Evolutionary conservation across 2,329 filamentous ascomycete species (phyloP).

Genomic region (Penicillium brasilianum): DNA sequence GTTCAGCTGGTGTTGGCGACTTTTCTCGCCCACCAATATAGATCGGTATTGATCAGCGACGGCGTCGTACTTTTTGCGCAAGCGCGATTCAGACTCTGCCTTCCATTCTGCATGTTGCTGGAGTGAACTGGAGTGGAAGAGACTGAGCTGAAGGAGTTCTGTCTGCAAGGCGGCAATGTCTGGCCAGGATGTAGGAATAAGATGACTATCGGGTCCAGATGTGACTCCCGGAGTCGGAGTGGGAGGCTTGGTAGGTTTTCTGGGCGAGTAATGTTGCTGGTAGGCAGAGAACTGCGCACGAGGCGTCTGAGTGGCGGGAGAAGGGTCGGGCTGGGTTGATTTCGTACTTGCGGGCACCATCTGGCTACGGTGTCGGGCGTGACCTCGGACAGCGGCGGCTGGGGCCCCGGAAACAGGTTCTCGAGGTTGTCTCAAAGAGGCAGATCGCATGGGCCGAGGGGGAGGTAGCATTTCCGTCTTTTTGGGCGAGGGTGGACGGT

Average conservation of each 20-base stretch:
- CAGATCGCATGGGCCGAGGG: slow-evolving; percentile 41
- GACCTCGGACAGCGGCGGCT: slow-evolving; percentile 27
- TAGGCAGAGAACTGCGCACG: slow-evolving; percentile 43
- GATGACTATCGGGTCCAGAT: slow-evolving; percentile 24
- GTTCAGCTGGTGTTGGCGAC: slow-evolving; percentile 41
- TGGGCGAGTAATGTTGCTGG: slow-evolving; percentile 47
- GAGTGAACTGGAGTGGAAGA: slow-evolving; percentile 43
- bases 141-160: slow-evolving; percentile 51
- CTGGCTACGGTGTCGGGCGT: slow-evolving; percentile 46
- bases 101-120: slow-evolving; percentile 41
- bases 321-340: slow-evolving; percentile 25
- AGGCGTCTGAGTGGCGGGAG: slow-evolving; percentile 26
- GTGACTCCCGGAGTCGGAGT: slow-evolving; percentile 24
- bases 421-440: slow-evolving; percentile 44
- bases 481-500: slow-evolving; percentile 31
- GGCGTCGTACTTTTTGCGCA: slow-evolving; percentile 42
- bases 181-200: slow-evolving; percentile 39
- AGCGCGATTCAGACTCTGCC: slow-evolving; percentile 32
- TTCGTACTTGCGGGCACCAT: slow-evolving; percentile 29
- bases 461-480: slow-evolving; percentile 43
- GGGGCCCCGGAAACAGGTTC: slow-evolving; percentile 26
- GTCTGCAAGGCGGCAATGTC: slow-evolving; percentile 47
- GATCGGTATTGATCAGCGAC: slow-evolving; percentile 43
- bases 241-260: slow-evolving; percentile 40
- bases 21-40: slow-evolving; percentile 40